Percentiles rank a stretch among this genome's conserved stretches.
Evolutionary conservation across 2,329 filamentous ascomycete genomes (phyloP).

Genomic region (Fusarium sp.): DNA sequence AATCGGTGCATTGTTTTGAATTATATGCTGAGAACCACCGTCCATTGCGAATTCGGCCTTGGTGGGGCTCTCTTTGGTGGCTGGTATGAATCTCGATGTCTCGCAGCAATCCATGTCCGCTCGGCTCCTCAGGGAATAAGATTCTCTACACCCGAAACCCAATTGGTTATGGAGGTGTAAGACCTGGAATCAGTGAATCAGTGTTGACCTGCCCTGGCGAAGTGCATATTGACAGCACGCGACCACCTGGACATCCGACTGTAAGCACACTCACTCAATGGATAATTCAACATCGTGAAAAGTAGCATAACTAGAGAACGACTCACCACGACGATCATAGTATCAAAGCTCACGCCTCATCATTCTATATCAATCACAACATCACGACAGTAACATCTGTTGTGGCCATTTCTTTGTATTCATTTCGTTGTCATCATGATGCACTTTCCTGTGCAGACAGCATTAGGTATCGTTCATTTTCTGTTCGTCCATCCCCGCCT

Average conservation of each 20-base stretch:
- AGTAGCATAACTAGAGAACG: background rate
- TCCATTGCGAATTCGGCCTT: background rate
- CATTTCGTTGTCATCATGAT: constrained; percentile 33
- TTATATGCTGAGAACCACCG: background rate
- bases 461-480: constrained; percentile 33
- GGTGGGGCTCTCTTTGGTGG: background rate
- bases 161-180: constrained; percentile 1
- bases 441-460: constrained; percentile 21
- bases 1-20: accelerated
- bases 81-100: constrained; percentile 14
- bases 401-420: constrained; percentile 32
- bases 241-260: background rate
- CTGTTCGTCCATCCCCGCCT: constrained; percentile 1
- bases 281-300: background rate
- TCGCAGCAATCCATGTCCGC: constrained; percentile 11
- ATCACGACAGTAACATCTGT: background rate
- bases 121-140: constrained; percentile 1
- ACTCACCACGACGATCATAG: constrained; percentile 5
- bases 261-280: background rate
- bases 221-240: background rate
- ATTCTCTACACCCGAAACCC: background rate
- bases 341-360: background rate
- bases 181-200: background rate
- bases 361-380: constrained; percentile 1
- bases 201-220: background rate